Percentiles rank a stretch among this genome's conserved stretches.
These are phyloP conservation scores for Leptomonas pyrrhocoris DNA, from an alignment of 208 protist species.

Conservation along the genomic window DNA sequence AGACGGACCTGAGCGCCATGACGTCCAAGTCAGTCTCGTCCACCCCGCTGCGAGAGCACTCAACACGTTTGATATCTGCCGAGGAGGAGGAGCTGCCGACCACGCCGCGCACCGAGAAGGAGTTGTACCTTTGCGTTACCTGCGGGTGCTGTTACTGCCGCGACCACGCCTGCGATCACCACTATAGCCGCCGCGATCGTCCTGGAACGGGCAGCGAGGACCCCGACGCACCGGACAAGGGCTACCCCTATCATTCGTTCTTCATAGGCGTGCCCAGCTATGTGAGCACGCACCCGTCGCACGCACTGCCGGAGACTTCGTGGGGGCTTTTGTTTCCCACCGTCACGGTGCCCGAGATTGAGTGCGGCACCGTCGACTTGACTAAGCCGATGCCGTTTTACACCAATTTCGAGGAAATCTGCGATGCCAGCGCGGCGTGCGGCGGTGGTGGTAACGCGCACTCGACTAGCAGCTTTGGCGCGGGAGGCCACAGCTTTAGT, in stretches of 20 bases:
- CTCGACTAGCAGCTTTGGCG: slow-evolving; percentile 12
- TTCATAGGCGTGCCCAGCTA: slow-evolving; percentile 67
- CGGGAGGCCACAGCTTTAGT: slow-evolving; percentile 21
- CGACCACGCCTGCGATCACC: slow-evolving; percentile 60
- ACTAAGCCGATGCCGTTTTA: slow-evolving; percentile 44
- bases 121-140: slow-evolving; percentile 75
- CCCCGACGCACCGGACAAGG: slow-evolving; percentile 23
- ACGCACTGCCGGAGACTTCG: slow-evolving; percentile 36
- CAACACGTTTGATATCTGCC: slow-evolving; percentile 26
- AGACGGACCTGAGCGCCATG: slow-evolving; percentile 13
- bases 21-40: neutral
- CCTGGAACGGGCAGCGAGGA: slow-evolving; percentile 9
- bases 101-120: slow-evolving; percentile 51
- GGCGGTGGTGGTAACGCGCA: slow-evolving; percentile 11
- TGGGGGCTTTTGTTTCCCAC: slow-evolving; percentile 62
- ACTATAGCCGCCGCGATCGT: slow-evolving; percentile 42
- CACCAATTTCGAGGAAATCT: slow-evolving; percentile 40
- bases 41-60: slow-evolving; percentile 15
- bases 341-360: slow-evolving; percentile 43
- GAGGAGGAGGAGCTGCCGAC: slow-evolving; percentile 53
- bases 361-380: slow-evolving; percentile 27
- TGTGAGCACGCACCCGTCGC: slow-evolving; percentile 44
- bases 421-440: slow-evolving; percentile 27
- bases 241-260: slow-evolving; percentile 64
- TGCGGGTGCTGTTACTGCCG: slow-evolving; percentile 74